These are phyloP conservation scores for Tulasnella sp. DNA, from an alignment of 768 basidiomycete species.

Conservation along the genomic window DNA sequence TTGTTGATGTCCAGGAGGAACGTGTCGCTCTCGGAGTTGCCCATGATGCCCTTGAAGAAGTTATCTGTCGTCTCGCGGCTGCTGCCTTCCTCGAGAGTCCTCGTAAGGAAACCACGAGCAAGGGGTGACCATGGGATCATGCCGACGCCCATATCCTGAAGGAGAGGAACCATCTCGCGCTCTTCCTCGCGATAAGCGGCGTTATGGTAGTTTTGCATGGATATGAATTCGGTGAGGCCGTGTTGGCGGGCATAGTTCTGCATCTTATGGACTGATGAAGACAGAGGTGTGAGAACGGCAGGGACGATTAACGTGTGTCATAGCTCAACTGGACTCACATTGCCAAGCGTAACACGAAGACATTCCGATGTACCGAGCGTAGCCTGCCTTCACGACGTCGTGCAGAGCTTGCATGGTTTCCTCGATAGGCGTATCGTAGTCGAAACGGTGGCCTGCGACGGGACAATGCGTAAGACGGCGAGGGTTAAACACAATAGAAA, in stretches of 20 bases:
- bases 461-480: not conserved
- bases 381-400: slow-evolving; percentile 49
- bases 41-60: not conserved
- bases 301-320: too few species aligned
- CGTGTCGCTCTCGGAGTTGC: not conserved
- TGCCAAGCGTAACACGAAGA: slow-evolving; percentile 25
- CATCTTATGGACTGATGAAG: slow-evolving; percentile 12
- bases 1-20: not conserved
- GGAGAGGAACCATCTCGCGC: slow-evolving; percentile 13
- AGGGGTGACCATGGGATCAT: slow-evolving; percentile 35
- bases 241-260: slow-evolving; percentile 28
- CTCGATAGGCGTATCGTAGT: slow-evolving; percentile 46
- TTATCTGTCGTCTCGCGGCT: slow-evolving; percentile 7
- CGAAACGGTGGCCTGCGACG: slow-evolving; percentile 38
- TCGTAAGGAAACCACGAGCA: slow-evolving; percentile 30
- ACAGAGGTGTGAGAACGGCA: too few species aligned
- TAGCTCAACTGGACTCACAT: not conserved
- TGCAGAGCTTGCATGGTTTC: slow-evolving; percentile 31
- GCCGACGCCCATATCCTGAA: slow-evolving; percentile 30
- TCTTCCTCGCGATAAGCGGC: slow-evolving; percentile 21
- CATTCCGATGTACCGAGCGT: slow-evolving; percentile 43
- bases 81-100: slow-evolving; percentile 24
- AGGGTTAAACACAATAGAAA: not conserved
- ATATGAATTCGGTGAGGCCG: slow-evolving; percentile 2
- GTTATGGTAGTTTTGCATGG: slow-evolving; percentile 22